These are phyloP conservation scores for Leishmania braziliensis DNA, from an alignment of 208 protist genomes.

Conservation along the genomic window DNA sequence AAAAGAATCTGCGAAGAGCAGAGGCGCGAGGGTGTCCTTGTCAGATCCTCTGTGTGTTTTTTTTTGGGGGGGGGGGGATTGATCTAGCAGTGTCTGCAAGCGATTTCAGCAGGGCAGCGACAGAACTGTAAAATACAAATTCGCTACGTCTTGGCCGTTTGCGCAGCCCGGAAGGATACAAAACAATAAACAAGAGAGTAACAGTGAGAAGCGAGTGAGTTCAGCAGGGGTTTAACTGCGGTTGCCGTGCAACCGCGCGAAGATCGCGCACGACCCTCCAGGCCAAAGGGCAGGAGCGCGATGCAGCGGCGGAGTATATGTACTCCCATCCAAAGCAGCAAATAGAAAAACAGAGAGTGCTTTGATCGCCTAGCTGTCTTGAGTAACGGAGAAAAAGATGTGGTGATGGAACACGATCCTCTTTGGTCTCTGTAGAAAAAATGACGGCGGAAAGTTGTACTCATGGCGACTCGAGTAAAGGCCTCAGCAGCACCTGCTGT, in stretches of 20 bases:
- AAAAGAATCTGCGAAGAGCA: not conserved
- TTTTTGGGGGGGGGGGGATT: too few species aligned
- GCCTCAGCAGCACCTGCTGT: not conserved
- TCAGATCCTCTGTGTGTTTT: not conserved
- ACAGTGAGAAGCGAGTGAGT: not conserved
- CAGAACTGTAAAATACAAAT: not conserved
- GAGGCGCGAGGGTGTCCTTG: not conserved
- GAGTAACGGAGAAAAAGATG: not conserved
- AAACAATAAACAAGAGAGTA: not conserved
- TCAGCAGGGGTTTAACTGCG: not conserved
- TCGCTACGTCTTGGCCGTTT: not conserved
- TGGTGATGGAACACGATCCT: not conserved
- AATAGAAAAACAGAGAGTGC: not conserved
- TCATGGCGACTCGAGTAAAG: not conserved
- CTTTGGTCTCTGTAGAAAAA: conserved; percentile 1
- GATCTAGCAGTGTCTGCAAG: not conserved
- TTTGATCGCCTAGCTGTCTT: not conserved
- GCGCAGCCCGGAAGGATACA: not conserved
- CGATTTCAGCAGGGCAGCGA: not conserved
- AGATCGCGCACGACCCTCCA: not conserved
- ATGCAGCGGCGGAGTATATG: not conserved
- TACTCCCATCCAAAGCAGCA: not conserved
- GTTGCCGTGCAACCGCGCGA: not conserved
- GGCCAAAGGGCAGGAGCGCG: not conserved
- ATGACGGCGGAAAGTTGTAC: not conserved